Evolutionary conservation across 305 asterid species (phyloP).

Genomic region (Euphrasia arctica): DNA sequence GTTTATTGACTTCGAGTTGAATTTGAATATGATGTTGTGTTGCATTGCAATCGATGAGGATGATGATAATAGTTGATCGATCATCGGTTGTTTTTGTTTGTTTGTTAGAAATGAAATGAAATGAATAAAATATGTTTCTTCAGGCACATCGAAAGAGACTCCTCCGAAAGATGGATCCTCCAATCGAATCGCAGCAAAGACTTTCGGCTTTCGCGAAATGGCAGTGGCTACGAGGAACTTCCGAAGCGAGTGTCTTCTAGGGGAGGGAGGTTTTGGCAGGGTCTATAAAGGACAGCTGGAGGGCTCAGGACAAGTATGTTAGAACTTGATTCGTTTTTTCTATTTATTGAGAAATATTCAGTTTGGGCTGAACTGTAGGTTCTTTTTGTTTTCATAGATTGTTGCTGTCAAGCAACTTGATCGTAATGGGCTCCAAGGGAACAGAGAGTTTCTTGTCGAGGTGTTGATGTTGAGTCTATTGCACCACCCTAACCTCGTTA

Average conservation of each 20-base stretch:
- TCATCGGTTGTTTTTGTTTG: too few species aligned
- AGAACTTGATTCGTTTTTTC: not conserved
- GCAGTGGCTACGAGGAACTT: slow-evolving; percentile 81
- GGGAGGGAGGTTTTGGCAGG: slow-evolving; percentile 92
- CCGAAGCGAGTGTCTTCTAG: slow-evolving; percentile 64
- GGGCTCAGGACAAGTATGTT: slow-evolving; percentile 60
- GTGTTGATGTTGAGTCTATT: slow-evolving; percentile 78
- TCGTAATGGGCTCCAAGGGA: slow-evolving; percentile 85
- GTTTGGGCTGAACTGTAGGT: not conserved
- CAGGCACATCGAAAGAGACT: slow-evolving; percentile 44
- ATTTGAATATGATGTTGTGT: too few species aligned
- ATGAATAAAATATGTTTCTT: not conserved
- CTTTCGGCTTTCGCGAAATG: slow-evolving; percentile 72
- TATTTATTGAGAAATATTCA: not conserved
- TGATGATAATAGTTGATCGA: too few species aligned
- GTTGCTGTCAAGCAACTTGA: slow-evolving; percentile 94
- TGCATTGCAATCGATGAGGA: too few species aligned
- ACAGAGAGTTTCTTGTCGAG: slow-evolving; percentile 88
- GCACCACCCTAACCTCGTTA: slow-evolving; percentile 76
- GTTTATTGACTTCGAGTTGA: too few species aligned
- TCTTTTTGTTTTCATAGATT: slow-evolving; percentile 32
- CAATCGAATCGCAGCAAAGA: slow-evolving; percentile 76
- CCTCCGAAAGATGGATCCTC: slow-evolving; percentile 52
- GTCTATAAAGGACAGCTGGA: slow-evolving; percentile 86
- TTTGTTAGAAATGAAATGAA: too few species aligned